phyloP scores from a whole-genome alignment of 768 basidiomycete species.

The Floccularia luteovirens region DNA sequence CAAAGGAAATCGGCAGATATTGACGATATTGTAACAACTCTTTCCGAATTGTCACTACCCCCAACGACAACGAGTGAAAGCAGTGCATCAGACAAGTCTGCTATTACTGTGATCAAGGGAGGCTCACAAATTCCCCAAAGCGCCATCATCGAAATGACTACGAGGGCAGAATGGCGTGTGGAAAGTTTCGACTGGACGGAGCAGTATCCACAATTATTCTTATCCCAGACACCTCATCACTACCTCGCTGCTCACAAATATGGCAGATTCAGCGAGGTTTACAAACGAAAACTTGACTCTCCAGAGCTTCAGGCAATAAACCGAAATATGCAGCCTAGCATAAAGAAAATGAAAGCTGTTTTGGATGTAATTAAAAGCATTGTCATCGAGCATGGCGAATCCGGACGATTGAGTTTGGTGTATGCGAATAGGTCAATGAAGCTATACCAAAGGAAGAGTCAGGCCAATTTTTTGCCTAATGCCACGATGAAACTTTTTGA shows the following conservation, averaged over 20 bases:
- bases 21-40: slow-evolving; percentile 25
- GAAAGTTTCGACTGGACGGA: slow-evolving; percentile 46
- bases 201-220: slow-evolving; percentile 55
- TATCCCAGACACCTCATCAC: slow-evolving; percentile 59
- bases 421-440: slow-evolving; percentile 35
- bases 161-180: slow-evolving; percentile 25
- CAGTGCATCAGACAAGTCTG: slow-evolving; percentile 8
- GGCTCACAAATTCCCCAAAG: slow-evolving; percentile 31
- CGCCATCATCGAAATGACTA: slow-evolving; percentile 37
- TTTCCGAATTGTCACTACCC: slow-evolving; percentile 23
- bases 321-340: slow-evolving; percentile 21
- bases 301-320: slow-evolving; percentile 24
- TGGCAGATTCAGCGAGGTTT: slow-evolving; percentile 43
- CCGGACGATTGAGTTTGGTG: slow-evolving; percentile 48
- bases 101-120: slow-evolving; percentile 19
- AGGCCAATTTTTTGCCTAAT: slow-evolving; percentile 37
- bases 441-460: slow-evolving; percentile 39
- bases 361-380: slow-evolving; percentile 37
- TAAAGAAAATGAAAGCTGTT: slow-evolving; percentile 30
- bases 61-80: slow-evolving; percentile 10
- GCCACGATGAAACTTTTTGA: slow-evolving; percentile 26
- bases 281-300: slow-evolving; percentile 36
- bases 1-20: slow-evolving; percentile 16
- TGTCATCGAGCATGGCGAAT: slow-evolving; percentile 43
- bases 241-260: slow-evolving; percentile 50